phyloP scores from a whole-genome alignment of 148 eudicot genomes.

The Drosera capensis region DNA sequence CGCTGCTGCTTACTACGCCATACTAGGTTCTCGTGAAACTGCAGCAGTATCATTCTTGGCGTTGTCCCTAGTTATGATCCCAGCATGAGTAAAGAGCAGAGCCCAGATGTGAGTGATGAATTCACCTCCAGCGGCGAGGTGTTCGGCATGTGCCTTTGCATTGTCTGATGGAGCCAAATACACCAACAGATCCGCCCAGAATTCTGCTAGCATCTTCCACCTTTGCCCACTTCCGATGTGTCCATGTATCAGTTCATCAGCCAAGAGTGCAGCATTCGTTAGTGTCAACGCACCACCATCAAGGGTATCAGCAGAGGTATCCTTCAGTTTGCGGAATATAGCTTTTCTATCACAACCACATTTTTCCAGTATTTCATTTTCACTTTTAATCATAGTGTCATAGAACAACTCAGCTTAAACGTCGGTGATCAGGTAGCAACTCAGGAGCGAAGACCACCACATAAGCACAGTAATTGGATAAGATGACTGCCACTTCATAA shows the following conservation, averaged over 20 bases:
- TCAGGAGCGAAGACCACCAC: neutral
- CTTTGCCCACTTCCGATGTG: neutral
- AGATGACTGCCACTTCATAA: neutral
- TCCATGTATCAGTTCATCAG: neutral
- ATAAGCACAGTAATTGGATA: slow-evolving; percentile 6
- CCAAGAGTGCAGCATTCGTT: neutral
- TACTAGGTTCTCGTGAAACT: no score
- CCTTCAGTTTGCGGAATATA: no score
- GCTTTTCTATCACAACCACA: no score
- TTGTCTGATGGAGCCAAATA: slow-evolving; percentile 4
- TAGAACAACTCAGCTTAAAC: neutral
- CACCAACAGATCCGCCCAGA: slow-evolving; percentile 4
- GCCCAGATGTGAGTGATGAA: slow-evolving; percentile 7
- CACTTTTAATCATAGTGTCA: neutral
- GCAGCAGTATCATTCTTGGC: no score
- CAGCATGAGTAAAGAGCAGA: slow-evolving; percentile 4
- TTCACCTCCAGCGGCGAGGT: slow-evolving; percentile 5
- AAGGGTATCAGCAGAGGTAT: no score
- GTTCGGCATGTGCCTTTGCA: neutral
- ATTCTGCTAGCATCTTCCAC: slow-evolving; percentile 1
- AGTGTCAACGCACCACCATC: neutral
- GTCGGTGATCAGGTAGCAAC: neutral
- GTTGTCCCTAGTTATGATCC: neutral
- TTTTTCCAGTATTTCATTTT: neutral
- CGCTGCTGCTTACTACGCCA: no score